Evolutionary conservation across 164 flowering plant genomes (phyloP).

Genomic region (Vitis rotundifolia): DNA sequence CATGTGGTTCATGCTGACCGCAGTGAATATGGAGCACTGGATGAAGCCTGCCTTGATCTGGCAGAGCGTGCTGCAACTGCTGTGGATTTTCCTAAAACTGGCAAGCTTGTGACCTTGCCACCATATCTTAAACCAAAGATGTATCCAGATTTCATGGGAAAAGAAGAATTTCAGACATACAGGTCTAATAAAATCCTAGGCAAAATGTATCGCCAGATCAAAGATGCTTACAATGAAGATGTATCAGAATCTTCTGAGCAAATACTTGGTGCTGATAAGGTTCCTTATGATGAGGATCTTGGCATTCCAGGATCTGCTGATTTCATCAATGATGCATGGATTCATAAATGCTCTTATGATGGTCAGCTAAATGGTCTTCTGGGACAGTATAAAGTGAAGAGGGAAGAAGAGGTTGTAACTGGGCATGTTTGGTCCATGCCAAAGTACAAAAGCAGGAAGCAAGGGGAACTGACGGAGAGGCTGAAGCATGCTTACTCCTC

Average conservation of each 20-base stretch:
- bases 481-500: conserved; percentile 68
- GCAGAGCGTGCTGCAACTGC: conserved; percentile 93
- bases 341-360: conserved; percentile 72
- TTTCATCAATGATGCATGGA: conserved; percentile 75
- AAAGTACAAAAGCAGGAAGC: conserved; percentile 65
- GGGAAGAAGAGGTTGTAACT: conserved; percentile 89
- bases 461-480: conserved; percentile 82
- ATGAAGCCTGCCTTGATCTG: conserved; percentile 68
- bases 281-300: conserved; percentile 66
- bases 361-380: conserved; percentile 62
- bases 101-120: conserved; percentile 75
- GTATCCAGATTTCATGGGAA: conserved; percentile 97
- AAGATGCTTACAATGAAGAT: conserved; percentile 44
- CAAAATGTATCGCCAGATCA: conserved; percentile 60
- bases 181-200: conserved; percentile 76
- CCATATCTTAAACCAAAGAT: conserved; percentile 60
- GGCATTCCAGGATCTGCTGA: conserved; percentile 55
- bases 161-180: conserved; percentile 67
- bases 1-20: conserved; percentile 96
- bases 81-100: conserved; percentile 97
- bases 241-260: conserved; percentile 20
- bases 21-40: conserved; percentile 76
- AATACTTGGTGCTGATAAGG: conserved; percentile 19
- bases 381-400: conserved; percentile 69
- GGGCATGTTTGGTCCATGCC: conserved; percentile 96